Evolutionary conservation across 2,329 filamentous ascomycete species (phyloP), one percentile per base, ranked within the genome.

Genomic region (Fusarium oxysporum): DNA sequence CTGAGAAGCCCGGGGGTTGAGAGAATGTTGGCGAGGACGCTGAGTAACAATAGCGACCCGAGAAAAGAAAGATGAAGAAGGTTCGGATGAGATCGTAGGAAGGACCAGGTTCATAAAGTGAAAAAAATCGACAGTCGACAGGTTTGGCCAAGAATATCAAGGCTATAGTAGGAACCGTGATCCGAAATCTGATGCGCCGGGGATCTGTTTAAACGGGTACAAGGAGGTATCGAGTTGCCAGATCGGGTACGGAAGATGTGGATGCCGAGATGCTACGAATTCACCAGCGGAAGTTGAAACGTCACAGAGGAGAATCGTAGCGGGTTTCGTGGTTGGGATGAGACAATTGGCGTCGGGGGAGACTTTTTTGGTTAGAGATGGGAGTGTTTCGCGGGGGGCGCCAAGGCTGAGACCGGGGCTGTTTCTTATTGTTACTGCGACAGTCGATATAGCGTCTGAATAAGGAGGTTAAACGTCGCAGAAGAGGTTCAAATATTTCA

Each of bases 281-380:
- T 66, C 61, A 64, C 63, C 68, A 70, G 64, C 47, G 48, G 66
- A 55, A 68, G 73, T 77, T 78, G 75, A 78, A 68, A 78, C 76
- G 76, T 77, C 65, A 72, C 69, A 76, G 69, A 68, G 48, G 47
- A 28, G 60, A 50, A 60, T 54, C 45, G 64, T 59, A 65, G 66
- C 51, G 47, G 67, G 70, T 67, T 71, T 67, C 62, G 61, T 37
- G 67, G 56, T 48, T 30, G 50, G 56, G 59, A 55, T 78, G 77
- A 78, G 77, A 79, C 77, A 64, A 21, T 67, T 68, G 68, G 61
- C 53, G 77, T 78, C 71, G 68, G 77, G 75, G 59, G 38, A 37
- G 50, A 44, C 57, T 62, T 40, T 35, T 59, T 58, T 61, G 50
- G 48, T 37, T 63, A 40, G 54, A 59, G 55, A 50, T 50, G 45